phyloP scores from a whole-genome alignment of 306 rosid genomes.

The Vicia faba region DNA sequence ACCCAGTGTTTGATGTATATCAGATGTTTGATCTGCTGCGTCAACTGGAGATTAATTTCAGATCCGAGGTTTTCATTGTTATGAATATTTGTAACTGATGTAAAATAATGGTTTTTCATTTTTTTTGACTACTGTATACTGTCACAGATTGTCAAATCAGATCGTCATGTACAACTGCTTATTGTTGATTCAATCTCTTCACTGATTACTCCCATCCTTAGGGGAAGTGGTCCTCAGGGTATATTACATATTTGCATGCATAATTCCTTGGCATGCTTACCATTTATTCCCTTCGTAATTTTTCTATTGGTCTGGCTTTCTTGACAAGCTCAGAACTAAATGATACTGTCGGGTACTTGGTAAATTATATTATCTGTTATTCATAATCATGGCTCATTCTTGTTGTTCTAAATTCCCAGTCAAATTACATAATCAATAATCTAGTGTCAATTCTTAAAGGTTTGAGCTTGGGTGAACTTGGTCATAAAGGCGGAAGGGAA shows the following conservation, averaged over 20 bases:
- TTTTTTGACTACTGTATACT: conserved; percentile 33
- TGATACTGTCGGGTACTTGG: not conserved
- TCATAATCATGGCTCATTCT: conserved; percentile 8
- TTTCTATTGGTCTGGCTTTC: conserved; percentile 17
- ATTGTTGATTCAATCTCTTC: conserved; percentile 86
- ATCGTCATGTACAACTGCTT: conserved; percentile 60
- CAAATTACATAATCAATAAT: conserved; percentile 21
- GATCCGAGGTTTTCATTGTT: conserved; percentile 61
- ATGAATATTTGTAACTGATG: conserved; percentile 29
- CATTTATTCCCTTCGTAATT: conserved; percentile 20
- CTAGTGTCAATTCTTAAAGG: conserved; percentile 2
- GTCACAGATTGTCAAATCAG: conserved; percentile 51
- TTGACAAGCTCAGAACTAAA: conserved; percentile 15
- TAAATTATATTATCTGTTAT: conserved; percentile 1
- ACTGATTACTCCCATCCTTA: conserved; percentile 80
- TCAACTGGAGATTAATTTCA: conserved; percentile 61
- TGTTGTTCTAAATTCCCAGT: conserved; percentile 4
- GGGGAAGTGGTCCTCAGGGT: conserved; percentile 83
- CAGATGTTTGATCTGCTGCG: conserved; percentile 74
- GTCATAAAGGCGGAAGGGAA: not conserved
- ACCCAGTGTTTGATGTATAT: conserved; percentile 77
- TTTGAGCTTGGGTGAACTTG: not conserved
- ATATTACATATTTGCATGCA: conserved; percentile 40
- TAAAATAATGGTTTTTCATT: conserved; percentile 16
- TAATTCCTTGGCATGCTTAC: conserved; percentile 29